These are phyloP conservation scores for Centrapalus pauciflorus DNA, from an alignment of 129 eudicot species.

Conservation along the genomic window DNA sequence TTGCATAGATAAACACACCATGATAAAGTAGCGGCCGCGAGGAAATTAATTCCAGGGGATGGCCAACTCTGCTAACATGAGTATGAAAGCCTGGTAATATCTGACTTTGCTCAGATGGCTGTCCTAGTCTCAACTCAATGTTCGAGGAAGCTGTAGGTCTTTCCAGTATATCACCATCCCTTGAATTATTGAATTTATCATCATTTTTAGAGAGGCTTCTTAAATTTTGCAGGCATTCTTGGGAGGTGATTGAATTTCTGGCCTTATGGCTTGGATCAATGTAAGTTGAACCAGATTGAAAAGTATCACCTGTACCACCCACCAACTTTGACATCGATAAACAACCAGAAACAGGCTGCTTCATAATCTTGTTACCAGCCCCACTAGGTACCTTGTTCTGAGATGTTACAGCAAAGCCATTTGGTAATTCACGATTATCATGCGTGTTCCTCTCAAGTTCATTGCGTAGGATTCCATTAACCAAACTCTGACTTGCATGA, in stretches of 20 bases:
- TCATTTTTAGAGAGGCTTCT: conserved; percentile 4
- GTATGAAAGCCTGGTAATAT: conserved; percentile 21
- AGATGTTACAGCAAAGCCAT: conserved; percentile 14
- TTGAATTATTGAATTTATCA: conserved; percentile 18
- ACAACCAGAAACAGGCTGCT: conserved; percentile 17
- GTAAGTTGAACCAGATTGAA: conserved; percentile 18
- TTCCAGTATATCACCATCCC: conserved; percentile 24
- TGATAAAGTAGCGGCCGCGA: conserved; percentile 32
- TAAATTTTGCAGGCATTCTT: conserved; percentile 20
- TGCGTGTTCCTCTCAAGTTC: conserved; percentile 14
- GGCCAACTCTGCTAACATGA: conserved; percentile 17
- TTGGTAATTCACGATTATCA: conserved; percentile 16
- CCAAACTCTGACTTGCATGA: conserved; percentile 16
- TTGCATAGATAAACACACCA: conserved; percentile 34
- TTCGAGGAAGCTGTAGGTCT: conserved; percentile 40
- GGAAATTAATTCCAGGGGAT: conserved; percentile 21
- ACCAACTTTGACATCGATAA: conserved; percentile 26
- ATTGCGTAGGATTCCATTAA: conserved; percentile 14
- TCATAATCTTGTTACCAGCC: conserved; percentile 18
- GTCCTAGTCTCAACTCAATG: conserved; percentile 70
- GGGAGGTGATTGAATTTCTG: conserved; percentile 24
- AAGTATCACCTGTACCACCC: conserved; percentile 27
- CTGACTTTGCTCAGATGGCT: conserved; percentile 55
- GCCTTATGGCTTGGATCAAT: conserved; percentile 17
- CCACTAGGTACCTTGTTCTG: conserved; percentile 21